Base-by-base conservation (phyloP, 805 yeast genomes). In the Pichia occidentalis region DNA sequence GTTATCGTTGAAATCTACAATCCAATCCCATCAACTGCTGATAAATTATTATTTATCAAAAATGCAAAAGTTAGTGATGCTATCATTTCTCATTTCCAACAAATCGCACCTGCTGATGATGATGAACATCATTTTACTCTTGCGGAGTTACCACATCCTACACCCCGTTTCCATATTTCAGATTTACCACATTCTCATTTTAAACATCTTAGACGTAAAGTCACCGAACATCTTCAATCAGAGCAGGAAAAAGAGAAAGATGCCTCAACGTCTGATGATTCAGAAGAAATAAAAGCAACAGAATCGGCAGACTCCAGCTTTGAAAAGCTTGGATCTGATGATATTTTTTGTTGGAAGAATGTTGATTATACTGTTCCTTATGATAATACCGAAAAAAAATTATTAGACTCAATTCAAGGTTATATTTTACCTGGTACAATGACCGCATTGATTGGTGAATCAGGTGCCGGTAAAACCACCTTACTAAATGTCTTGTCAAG, bases 381-480 rank as follows among this genome's bases (percentile, higher is more conserved):
- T 51, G 66, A 64, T 11, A 69, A 69, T 14, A 46, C 47, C 9
- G 54, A 61, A 16, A 52, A 70, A 23, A 59, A 60, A 37, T 52
- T 73, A 42, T 59, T 76, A 52, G 65, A 67, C 41, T 50, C 66
- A 42, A 59, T 68, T 39, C 65, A 65, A 32, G 73, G 73, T 22
- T 67, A 58, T 52, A 63, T 66, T 48, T 56, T 60, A 24, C 79
- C 81, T 2, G 81, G 80, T 31, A 64, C 70, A 6, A 54, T 74
- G 50, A 75, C 80, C 17, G 80, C 81, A 2, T 56, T 75, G 29
- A 75, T 74, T 77, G 81, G 81, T 41, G 80, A 72, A 49, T 72
- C 79, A 2, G 81, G 81, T 46, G 80, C 80, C 14, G 81, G 80
- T 50, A 75, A 75, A 52, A 75, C 80, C 0, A 75, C 81, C 5